phyloP scores from a whole-genome alignment of 164 flowering plant species.

The Vitis rotundifolia region DNA sequence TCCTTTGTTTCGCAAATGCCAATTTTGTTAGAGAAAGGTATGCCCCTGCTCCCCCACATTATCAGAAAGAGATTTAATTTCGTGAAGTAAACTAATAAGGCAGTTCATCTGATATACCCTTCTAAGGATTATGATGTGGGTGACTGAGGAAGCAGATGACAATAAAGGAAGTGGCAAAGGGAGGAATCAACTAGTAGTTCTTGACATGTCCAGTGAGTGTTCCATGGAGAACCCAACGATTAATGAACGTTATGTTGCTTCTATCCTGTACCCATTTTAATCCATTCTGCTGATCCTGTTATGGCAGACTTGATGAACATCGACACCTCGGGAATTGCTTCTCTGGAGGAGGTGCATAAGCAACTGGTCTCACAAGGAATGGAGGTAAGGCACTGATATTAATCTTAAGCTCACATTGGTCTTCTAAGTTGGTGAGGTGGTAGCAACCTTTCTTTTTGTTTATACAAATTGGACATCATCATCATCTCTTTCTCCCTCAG shows the following conservation, averaged over 20 bases:
- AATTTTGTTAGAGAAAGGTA: constrained; percentile 64
- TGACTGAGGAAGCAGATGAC: constrained; percentile 23
- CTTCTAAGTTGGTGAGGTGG: not conserved
- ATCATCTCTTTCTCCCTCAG: constrained; percentile 31
- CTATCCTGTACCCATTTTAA: not conserved
- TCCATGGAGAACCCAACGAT: not conserved
- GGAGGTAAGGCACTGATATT: constrained; percentile 30
- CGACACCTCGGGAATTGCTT: constrained; percentile 62
- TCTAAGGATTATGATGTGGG: constrained; percentile 52
- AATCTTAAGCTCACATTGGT: no score
- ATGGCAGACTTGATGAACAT: constrained; percentile 56
- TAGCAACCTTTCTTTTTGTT: not conserved
- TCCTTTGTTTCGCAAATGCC: constrained; percentile 75
- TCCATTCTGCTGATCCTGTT: not conserved
- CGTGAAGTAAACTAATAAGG: not conserved
- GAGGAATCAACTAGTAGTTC: constrained; percentile 38
- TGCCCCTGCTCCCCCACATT: not conserved
- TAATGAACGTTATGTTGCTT: not conserved
- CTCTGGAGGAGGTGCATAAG: constrained; percentile 59
- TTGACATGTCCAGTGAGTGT: constrained; percentile 68
- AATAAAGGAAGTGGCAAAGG: constrained; percentile 15
- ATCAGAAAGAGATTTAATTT: no score
- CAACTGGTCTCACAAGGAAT: constrained; percentile 36
- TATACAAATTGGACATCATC: not conserved
- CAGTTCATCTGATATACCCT: not conserved